Percentiles rank a stretch among this genome's conserved stretches.
These are phyloP conservation scores for Aegilops longissima DNA, from an alignment of 176 grass and related monocot species.

Conservation along the genomic window DNA sequence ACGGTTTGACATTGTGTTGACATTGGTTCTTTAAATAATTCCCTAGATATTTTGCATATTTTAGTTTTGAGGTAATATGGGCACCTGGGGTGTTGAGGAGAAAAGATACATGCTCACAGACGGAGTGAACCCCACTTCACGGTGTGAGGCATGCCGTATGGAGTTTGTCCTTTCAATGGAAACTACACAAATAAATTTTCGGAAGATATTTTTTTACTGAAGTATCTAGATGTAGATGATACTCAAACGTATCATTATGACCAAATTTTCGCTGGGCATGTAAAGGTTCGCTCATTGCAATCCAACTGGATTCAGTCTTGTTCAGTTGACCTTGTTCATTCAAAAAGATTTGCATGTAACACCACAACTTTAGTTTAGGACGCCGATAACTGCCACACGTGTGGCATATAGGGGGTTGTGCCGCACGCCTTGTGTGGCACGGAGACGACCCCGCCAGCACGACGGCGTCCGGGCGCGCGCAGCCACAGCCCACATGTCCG, in stretches of 20 bases:
- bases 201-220: not conserved
- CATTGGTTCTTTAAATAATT: too few relatives aligned
- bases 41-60: too few relatives aligned
- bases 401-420: too few relatives aligned
- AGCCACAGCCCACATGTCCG: too few relatives aligned
- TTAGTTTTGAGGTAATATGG: slow-evolving; percentile 75
- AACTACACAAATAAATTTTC: slow-evolving; percentile 9
- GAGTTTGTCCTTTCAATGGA: slow-evolving; percentile 24
- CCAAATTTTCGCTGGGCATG: not conserved
- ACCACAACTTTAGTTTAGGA: too few relatives aligned
- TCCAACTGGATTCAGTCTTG: not conserved
- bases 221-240: not conserved
- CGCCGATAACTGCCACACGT: too few relatives aligned
- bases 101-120: slow-evolving; percentile 91
- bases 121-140: slow-evolving; percentile 36
- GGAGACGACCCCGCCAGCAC: too few relatives aligned
- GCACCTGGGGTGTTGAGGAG: slow-evolving; percentile 82
- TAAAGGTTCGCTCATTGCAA: not conserved
- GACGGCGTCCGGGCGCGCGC: too few relatives aligned
- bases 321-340: too few relatives aligned
- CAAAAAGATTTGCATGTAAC: too few relatives aligned
- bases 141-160: slow-evolving; percentile 12
- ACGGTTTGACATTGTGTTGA: too few relatives aligned
- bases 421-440: too few relatives aligned
- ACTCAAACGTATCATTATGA: not conserved